Evolutionary conservation across 768 basidiomycete genomes (phyloP).

Genomic region (Dictyophora rubrovolvata): DNA sequence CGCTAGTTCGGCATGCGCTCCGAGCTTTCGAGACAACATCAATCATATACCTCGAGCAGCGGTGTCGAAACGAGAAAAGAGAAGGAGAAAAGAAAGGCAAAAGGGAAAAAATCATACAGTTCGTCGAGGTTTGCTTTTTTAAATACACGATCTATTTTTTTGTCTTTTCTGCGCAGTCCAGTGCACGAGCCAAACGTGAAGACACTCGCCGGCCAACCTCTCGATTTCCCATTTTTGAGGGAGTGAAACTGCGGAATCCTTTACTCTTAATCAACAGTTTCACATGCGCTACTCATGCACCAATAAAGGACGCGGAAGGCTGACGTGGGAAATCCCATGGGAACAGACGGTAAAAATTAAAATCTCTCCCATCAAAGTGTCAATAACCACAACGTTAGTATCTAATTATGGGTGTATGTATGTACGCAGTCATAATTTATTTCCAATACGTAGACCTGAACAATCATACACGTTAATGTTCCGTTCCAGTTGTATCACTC

Average conservation of each 20-base stretch:
- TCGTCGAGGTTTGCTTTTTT: background rate
- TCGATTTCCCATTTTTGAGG: background rate
- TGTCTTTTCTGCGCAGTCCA: background rate
- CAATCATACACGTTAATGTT: constrained; percentile 1
- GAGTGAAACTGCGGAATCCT: background rate
- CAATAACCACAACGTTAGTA: too few species aligned
- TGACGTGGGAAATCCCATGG: too few species aligned
- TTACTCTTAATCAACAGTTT: too few species aligned
- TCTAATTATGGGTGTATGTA: background rate
- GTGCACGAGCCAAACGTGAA: background rate
- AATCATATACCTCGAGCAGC: background rate
- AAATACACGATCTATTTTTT: background rate
- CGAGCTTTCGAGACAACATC: too few species aligned
- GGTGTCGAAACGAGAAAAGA: background rate
- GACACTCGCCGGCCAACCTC: background rate
- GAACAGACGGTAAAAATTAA: too few species aligned
- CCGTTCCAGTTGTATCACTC: constrained; percentile 4
- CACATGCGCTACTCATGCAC: too few species aligned
- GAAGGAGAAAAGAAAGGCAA: background rate
- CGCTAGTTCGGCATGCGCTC: too few species aligned
- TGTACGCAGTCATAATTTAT: background rate
- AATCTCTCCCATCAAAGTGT: too few species aligned
- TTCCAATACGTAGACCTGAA: background rate
- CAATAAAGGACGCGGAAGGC: too few species aligned
- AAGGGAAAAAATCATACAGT: background rate